Evolutionary conservation across 306 rosid species (phyloP).

Genomic region (Gastrolobium villosum): DNA sequence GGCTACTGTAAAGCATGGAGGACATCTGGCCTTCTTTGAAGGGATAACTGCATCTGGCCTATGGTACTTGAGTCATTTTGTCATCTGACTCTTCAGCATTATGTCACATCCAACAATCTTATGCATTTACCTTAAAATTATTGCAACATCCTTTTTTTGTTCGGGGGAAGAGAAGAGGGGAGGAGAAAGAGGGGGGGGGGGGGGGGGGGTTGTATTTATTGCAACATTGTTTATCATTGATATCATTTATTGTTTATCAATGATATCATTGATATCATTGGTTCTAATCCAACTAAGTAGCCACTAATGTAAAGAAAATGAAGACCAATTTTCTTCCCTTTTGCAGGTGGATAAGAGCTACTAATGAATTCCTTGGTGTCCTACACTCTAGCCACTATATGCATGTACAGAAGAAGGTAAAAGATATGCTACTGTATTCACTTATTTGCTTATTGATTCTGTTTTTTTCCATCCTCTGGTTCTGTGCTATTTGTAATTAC

Average conservation of each 20-base stretch:
- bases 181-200: too few relatives aligned
- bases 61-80: slow-evolving; percentile 60
- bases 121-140: slow-evolving; percentile 22
- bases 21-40: slow-evolving; percentile 89
- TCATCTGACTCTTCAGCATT: slow-evolving; percentile 36
- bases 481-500: slow-evolving; percentile 8
- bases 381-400: slow-evolving; percentile 67
- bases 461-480: slow-evolving; percentile 31
- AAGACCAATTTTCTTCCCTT: slow-evolving; percentile 29
- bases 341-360: slow-evolving; percentile 94
- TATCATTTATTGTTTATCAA: slow-evolving; percentile 31
- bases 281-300: not conserved
- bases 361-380: slow-evolving; percentile 71
- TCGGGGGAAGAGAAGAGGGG: too few relatives aligned
- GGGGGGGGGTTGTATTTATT: not conserved
- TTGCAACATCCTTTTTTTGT: not conserved
- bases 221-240: not conserved
- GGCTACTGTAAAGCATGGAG: slow-evolving; percentile 83
- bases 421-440: slow-evolving; percentile 7
- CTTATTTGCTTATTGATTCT: slow-evolving; percentile 20
- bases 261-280: too few relatives aligned
- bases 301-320: slow-evolving; percentile 1
- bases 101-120: slow-evolving; percentile 19
- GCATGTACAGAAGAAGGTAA: slow-evolving; percentile 83
- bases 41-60: slow-evolving; percentile 83